Evolutionary conservation across 2,329 filamentous ascomycete species (phyloP), one percentile per base, ranked within the genome.

Genomic region (Phyllosticta citriasiana): DNA sequence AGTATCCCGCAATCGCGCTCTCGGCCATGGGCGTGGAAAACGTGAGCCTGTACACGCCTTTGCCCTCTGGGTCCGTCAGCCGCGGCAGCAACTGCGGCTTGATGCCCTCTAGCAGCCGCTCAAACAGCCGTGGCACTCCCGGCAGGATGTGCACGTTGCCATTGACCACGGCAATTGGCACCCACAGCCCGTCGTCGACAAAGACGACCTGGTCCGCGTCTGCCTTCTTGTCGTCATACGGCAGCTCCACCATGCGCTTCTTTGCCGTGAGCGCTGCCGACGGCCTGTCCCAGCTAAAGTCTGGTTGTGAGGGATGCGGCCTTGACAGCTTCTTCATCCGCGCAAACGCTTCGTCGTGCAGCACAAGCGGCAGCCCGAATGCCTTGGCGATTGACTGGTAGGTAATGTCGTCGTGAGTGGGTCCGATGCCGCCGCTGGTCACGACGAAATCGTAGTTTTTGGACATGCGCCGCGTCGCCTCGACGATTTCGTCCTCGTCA

Each of bases 351-450:
- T 84, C 83, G 53, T 89, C 77, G 78, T 97, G 90, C 27, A 96
- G 81, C 66, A 86, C 82, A 19, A 97, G 79, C 14, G 86, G 83
- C 7, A 97, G 80, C 53, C 79, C 77, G 73, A 97, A 97, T 7
- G 92, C 94, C 72, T 91, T 91, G 65, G 90, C 92, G 72, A 99
- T 95, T 50, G 91, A 93, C 70, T 89, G 82, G 77, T 99, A 99
- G 26, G 94, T 97, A 67, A 97, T 97, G 72, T 99, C 94, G 74
- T 99, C 94, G 78, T 97, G 93, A 61, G 93, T 97, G 66, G 94
- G 94, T 10, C 93, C 93, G 70, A 99, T 97, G 30, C 94, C 93
- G 66, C 94, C 93, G 68, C 89, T 94, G 6, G 94, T 97, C 4
- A 97, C 90, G 54, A 99, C 89, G 72, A 97, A 90, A 75, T 97